Evolutionary conservation across 2,329 filamentous ascomycete genomes (phyloP), one percentile per base, ranked within the genome.

Genomic region (Xylariales sp.): DNA sequence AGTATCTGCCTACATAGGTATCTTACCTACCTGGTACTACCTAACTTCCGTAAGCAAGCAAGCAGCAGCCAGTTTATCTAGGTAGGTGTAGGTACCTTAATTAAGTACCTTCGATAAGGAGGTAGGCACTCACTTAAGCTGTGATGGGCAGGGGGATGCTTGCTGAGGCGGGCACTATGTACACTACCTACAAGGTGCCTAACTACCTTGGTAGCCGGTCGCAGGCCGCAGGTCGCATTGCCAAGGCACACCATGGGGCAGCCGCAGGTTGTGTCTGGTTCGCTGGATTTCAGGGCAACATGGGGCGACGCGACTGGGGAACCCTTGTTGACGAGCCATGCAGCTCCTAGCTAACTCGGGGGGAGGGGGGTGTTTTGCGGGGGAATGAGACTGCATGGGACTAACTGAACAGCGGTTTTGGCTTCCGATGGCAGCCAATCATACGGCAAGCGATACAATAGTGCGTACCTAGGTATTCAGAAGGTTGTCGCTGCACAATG

Each of bases 191-290:
- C 23, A 23, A 23, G 23, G 23, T 23, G 23, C 23, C 23, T 23
- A 23, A 2, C 23, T 23, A 23, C 23, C 23, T 23, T 23, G 23
- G 23, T 23, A 23, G 23, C 23, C 23, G 23, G 23, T 23, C 23
- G 23, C 23, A 23, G 23, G 23, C 23, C 23, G 23, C 23, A 23
- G 23, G 23, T 23, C 23, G 23, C 23, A 23, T 43, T 52, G 62
- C 66, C 66, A 65, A 68, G 66, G 23, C 23, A n/a, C 34, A 18
- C 39, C 36, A 45, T 52, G 62, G 62, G 55, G 65, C 5, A 9
- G 39, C 52, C 49, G 16, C 10, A 18, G 36, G 28, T 18, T n/a
- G 57, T n/a, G 57, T 41, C 41, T 53, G 62, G 56, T 68, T 68
- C 53, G 65, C 62, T 68, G 52, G 14, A 58, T 30, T 62, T 30